These are phyloP conservation scores for Coemansia sp. DNA, from an alignment of 192 early-diverging fungal species.

Conservation along the genomic window DNA sequence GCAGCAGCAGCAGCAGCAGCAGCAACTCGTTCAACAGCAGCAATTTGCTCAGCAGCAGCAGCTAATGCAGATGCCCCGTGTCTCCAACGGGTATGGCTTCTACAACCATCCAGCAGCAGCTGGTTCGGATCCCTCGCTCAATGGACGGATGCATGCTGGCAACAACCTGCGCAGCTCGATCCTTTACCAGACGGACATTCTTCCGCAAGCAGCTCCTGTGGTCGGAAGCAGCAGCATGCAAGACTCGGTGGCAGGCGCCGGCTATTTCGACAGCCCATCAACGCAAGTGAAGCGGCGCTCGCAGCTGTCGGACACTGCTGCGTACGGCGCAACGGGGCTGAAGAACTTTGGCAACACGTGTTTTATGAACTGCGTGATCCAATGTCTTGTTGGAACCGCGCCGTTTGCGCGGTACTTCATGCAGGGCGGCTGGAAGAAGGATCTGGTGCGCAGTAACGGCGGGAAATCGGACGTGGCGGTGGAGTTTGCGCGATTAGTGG, in stretches of 20 bases:
- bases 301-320: conserved; percentile 42
- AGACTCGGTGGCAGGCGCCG: conserved; percentile 4
- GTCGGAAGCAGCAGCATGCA: conserved; percentile 4
- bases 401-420: conserved; percentile 74
- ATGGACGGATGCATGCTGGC: conserved; percentile 44
- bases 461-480: conserved; percentile 71
- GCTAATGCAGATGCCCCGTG: not conserved
- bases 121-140: conserved; percentile 51
- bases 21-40: conserved; percentile 8
- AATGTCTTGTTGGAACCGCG: conserved; percentile 71
- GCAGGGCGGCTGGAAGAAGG: conserved; percentile 57
- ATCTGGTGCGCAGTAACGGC: conserved; percentile 54
- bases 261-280: not conserved
- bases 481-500: conserved; percentile 75
- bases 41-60: conserved; percentile 7
- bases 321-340: conserved; percentile 69
- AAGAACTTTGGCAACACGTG: conserved; percentile 85
- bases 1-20: conserved; percentile 18
- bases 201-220: not conserved
- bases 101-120: conserved; percentile 38
- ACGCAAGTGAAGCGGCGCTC: conserved; percentile 4
- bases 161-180: conserved; percentile 40
- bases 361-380: conserved; percentile 83
- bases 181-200: conserved; percentile 13
- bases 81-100: conserved; percentile 19